These are phyloP conservation scores for Penicillium digitatum DNA, from an alignment of 2,329 filamentous ascomycete species.

Conservation along the genomic window DNA sequence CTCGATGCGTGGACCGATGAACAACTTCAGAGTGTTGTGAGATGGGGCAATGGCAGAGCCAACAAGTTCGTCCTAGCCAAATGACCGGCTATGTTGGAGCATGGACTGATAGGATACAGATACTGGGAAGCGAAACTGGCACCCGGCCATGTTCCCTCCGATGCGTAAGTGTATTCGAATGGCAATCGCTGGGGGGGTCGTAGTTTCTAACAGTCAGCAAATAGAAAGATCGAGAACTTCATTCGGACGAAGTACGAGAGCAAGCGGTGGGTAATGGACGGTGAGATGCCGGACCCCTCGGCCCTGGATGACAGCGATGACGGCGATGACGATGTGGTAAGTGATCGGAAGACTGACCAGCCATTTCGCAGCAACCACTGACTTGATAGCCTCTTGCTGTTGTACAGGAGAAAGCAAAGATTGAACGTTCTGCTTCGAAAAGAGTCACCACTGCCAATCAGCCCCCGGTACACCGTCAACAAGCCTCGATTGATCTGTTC, in stretches of 20 bases:
- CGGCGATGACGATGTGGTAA: conserved; percentile 74
- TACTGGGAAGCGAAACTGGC: conserved; percentile 97
- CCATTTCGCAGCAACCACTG: conserved; percentile 10
- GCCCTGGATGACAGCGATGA: conserved; percentile 83
- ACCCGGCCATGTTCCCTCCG: conserved; percentile 83
- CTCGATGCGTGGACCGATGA: conserved; percentile 98
- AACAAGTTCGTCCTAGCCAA: conserved; percentile 65
- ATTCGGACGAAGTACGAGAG: conserved; percentile 98
- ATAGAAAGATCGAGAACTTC: conserved; percentile 95
- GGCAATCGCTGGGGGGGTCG: neutral
- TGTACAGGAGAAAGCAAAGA: conserved; percentile 67
- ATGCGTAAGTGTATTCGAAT: conserved; percentile 55
- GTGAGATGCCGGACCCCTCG: conserved; percentile 86
- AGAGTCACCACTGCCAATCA: conserved; percentile 45
- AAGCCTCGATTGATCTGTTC: conserved; percentile 70
- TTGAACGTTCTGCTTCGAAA: conserved; percentile 57
- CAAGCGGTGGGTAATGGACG: conserved; percentile 99
- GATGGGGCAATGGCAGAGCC: conserved; percentile 92
- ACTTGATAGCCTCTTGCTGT: conserved; percentile 57
- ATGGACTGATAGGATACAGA: conserved; percentile 33
- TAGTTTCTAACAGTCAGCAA: conserved; percentile 9
- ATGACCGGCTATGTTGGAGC: neutral
- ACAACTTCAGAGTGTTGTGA: conserved; percentile 86
- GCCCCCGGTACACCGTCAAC: conserved; percentile 43
- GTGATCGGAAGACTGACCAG: conserved; percentile 38